Evolutionary conservation across 169 alveolate genomes (phyloP).

Genomic region (Eimeria sp.): DNA sequence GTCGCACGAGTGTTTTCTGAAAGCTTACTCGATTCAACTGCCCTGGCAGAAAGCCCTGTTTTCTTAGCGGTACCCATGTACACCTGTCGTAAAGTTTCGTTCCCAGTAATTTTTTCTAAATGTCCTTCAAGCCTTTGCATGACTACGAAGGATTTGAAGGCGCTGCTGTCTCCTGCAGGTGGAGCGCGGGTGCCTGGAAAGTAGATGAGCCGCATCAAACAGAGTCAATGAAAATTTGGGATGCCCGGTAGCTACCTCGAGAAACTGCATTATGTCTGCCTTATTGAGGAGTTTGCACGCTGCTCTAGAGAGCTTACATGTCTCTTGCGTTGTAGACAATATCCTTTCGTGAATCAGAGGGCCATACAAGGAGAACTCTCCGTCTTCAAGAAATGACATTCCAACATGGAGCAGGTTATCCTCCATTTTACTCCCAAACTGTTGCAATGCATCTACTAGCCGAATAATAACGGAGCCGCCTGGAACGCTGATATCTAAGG

Average conservation of each 20-base stretch:
- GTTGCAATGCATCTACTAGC: background rate
- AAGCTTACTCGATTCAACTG: constrained; percentile 45
- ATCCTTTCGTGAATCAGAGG: constrained; percentile 35
- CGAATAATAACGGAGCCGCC: background rate
- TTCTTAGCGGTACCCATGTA: constrained; percentile 30
- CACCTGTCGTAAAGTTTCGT: constrained; percentile 28
- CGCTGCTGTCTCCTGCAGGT: constrained; percentile 30
- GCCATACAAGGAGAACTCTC: constrained; percentile 52
- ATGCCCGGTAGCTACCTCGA: background rate
- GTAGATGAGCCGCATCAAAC: background rate
- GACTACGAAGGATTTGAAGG: constrained; percentile 17
- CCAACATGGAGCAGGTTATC: constrained; percentile 39
- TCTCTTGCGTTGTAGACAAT: background rate
- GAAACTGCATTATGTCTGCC: background rate
- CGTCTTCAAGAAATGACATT: constrained; percentile 55
- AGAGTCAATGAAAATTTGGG: background rate
- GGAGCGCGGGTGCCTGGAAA: constrained; percentile 28
- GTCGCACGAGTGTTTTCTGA: background rate
- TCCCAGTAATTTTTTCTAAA: background rate
- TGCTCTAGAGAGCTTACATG: constrained; percentile 2
- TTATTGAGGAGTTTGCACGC: background rate
- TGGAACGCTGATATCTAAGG: background rate
- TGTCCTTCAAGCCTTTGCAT: constrained; percentile 43
- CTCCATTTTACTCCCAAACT: background rate
- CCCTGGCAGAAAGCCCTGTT: constrained; percentile 60